These are phyloP conservation scores for Penicillium bovifimosum DNA, from an alignment of 495 filamentous ascomycete species.

Conservation along the genomic window DNA sequence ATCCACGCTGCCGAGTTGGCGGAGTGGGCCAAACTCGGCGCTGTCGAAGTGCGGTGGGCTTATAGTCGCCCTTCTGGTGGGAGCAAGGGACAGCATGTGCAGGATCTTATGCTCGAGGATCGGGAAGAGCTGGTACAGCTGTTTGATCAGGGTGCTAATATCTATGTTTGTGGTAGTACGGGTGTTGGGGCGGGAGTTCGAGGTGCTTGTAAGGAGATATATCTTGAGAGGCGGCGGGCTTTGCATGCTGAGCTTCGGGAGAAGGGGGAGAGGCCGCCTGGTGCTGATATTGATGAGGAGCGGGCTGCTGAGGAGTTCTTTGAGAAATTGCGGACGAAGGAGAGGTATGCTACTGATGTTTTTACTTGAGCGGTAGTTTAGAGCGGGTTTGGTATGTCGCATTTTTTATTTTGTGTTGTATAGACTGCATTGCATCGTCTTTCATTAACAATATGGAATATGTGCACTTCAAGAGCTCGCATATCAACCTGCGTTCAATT, in stretches of 20 bases:
- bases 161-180: constrained; percentile 64
- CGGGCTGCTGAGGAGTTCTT: constrained; percentile 49
- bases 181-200: constrained; percentile 57
- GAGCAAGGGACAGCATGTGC: constrained; percentile 48
- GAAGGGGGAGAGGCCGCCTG: constrained; percentile 32
- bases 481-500: too few relatives aligned
- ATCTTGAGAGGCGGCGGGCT: constrained; percentile 37
- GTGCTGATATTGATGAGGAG: constrained; percentile 38
- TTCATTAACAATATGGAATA: too few relatives aligned
- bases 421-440: not conserved
- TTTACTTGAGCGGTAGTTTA: constrained; percentile 36
- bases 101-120: constrained; percentile 54
- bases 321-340: constrained; percentile 47
- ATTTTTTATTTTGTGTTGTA: not conserved
- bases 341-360: constrained; percentile 63
- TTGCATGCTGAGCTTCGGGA: constrained; percentile 27
- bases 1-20: constrained; percentile 57
- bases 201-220: constrained; percentile 46
- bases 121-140: constrained; percentile 45
- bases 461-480: too few relatives aligned
- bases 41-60: constrained; percentile 52
- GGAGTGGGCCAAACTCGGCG: constrained; percentile 53
- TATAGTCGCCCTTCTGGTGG: constrained; percentile 42
- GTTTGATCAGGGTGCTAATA: constrained; percentile 54
- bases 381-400: too few relatives aligned